phyloP scores from a whole-genome alignment of 2,329 filamentous ascomycete species.

The Botrytis fabae region DNA sequence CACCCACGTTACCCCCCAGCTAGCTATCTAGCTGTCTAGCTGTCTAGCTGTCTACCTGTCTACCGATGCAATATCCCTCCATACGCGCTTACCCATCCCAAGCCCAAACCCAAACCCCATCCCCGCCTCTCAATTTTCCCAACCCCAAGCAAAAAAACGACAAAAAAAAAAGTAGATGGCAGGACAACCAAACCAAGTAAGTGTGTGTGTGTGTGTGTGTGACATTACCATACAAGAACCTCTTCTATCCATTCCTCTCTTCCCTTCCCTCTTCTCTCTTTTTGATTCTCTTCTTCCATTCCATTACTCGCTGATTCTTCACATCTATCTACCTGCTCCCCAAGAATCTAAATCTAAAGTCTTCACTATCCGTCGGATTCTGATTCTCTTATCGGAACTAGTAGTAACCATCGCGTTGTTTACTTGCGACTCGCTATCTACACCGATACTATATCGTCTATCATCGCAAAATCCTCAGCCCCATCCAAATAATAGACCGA shows the following conservation, averaged over 20 bases:
- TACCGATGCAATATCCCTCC: not conserved
- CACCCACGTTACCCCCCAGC: not conserved
- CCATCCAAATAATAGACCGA: not conserved
- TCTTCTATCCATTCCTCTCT: not conserved
- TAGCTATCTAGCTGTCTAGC: not conserved
- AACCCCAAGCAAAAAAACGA: constrained; percentile 5
- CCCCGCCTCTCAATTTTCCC: constrained; percentile 15
- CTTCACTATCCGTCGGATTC: not conserved
- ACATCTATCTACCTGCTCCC: not conserved
- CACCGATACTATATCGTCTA: not conserved
- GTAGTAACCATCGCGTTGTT: not conserved
- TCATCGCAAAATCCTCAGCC: not conserved
- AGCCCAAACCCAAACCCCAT: not conserved
- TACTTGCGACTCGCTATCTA: not conserved
- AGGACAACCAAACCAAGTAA: constrained; percentile 24
- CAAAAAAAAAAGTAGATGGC: constrained; percentile 26
- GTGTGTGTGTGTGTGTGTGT: not conserved
- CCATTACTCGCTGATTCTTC: not conserved
- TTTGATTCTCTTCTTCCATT: constrained; percentile 7
- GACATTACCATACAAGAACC: constrained; percentile 17
- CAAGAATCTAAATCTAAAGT: not conserved
- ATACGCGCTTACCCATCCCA: not conserved
- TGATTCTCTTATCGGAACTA: not conserved
- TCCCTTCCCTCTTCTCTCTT: not conserved
- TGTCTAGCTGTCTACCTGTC: not conserved